These are phyloP conservation scores for Candida labiduridarum DNA, from an alignment of 1,139 yeast genomes.

Conservation along the genomic window DNA sequence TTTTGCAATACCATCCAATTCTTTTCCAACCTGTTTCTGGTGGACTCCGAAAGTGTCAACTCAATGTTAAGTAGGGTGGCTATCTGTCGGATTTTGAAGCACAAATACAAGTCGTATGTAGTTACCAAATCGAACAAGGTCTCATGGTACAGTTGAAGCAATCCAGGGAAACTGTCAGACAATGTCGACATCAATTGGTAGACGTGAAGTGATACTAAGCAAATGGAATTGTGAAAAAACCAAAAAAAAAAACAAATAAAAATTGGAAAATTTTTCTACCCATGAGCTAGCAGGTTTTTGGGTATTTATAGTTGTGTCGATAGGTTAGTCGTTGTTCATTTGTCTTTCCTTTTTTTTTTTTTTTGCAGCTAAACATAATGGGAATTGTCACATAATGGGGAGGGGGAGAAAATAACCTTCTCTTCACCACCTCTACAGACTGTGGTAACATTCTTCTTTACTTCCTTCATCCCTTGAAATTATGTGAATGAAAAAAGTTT, in stretches of 20 bases:
- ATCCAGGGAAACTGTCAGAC: neutral
- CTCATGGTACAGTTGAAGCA: neutral
- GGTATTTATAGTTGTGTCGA: neutral
- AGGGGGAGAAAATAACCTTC: neutral
- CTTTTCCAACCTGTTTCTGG: neutral
- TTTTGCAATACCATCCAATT: slow-evolving; percentile 1
- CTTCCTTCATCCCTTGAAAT: neutral
- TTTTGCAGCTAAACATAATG: slow-evolving; percentile 2
- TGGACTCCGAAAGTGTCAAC: neutral
- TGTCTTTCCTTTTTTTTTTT: neutral
- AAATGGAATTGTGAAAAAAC: neutral
- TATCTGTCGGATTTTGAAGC: neutral
- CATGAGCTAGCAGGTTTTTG: neutral
- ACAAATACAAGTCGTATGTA: slow-evolving; percentile 1
- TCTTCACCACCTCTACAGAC: neutral
- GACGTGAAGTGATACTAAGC: neutral
- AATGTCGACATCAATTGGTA: neutral
- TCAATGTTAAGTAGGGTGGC: neutral
- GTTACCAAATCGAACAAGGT: slow-evolving; percentile 1
- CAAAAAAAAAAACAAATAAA: neutral
- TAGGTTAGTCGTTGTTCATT: neutral
- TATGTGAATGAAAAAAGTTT: neutral
- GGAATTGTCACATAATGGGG: neutral
- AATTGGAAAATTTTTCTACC: neutral
- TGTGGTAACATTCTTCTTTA: neutral